Base-by-base conservation (phyloP, 1,139 yeast species). In the Candida sanyaensis region DNA sequence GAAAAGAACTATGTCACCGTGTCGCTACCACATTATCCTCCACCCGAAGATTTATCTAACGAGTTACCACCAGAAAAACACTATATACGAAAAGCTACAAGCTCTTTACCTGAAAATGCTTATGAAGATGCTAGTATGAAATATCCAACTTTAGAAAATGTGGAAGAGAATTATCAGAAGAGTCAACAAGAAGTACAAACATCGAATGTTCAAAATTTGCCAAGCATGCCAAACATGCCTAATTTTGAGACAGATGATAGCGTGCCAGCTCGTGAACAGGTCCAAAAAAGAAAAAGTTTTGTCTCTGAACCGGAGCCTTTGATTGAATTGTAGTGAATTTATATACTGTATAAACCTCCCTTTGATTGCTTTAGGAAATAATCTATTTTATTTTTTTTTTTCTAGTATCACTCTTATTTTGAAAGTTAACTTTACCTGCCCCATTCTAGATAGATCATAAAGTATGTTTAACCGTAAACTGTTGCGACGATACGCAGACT, bases 301-400 rank as follows among this genome's bases (percentile, higher is more conserved):
- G 56, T 55, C 13, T 49, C 61, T 6, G 69, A 65, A 46, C 68
- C 72, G 13, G 76, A 71, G 48, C 73, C 76, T 26, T 63, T 71
- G 51, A 71, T 71, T 53, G 76, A 71, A 46, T 59, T 71, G 43
- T 71, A 61, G 26, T n/a, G 21, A 6, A 17, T 23, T n/a, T 28
- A n/a, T n/a, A n/a, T n/a, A n/a, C n/a, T n/a, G n/a, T n/a, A n/a
- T n/a, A n/a, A n/a, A n/a, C n/a, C n/a, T n/a, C n/a, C 28, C 12
- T 17, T 4, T 40, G 5, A 39, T n/a, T n/a, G n/a, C n/a, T n/a
- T n/a, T n/a, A n/a, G n/a, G n/a, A n/a, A n/a, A n/a, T n/a, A n/a
- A n/a, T n/a, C n/a, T n/a, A n/a, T n/a, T n/a, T n/a, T n/a, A n/a
- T n/a, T n/a, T 12, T 27, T 28, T 32, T 23, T 40, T 30, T 17